phyloP scores from a whole-genome alignment of 352 stramenopile genomes.

The Phytophthora vignae region DNA sequence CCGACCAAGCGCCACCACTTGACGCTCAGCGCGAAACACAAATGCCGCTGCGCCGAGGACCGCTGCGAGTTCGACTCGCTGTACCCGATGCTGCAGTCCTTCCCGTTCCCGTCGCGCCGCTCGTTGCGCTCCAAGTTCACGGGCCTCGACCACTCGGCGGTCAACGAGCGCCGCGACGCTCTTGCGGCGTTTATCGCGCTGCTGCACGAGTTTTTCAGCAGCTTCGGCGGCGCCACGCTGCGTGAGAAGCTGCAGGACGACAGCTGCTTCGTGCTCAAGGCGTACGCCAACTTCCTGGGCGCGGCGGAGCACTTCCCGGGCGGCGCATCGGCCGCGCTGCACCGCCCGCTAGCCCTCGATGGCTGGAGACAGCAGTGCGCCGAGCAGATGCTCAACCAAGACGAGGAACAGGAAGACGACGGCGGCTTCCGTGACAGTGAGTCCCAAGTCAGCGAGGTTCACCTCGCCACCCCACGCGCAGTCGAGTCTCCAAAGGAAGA shows the following conservation, averaged over 20 bases:
- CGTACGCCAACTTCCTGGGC: slow-evolving; percentile 63
- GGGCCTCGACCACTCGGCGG: slow-evolving; percentile 33
- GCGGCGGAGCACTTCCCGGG: slow-evolving; percentile 56
- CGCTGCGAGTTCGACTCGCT: slow-evolving; percentile 61
- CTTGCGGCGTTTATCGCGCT: slow-evolving; percentile 53
- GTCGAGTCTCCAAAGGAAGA: slow-evolving; percentile 25
- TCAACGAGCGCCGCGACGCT: slow-evolving; percentile 46
- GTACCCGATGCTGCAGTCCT: slow-evolving; percentile 39
- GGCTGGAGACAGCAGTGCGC: slow-evolving; percentile 69
- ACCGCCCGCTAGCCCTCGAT: slow-evolving; percentile 52
- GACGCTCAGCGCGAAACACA: slow-evolving; percentile 13
- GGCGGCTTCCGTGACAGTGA: slow-evolving; percentile 8
- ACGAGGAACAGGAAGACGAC: slow-evolving; percentile 32
- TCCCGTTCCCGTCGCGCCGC: slow-evolving; percentile 50
- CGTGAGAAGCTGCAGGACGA: slow-evolving; percentile 48
- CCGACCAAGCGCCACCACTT: slow-evolving; percentile 14
- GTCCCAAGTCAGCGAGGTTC: slow-evolving; percentile 28
- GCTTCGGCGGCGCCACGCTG: slow-evolving; percentile 43
- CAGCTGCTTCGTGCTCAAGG: slow-evolving; percentile 51
- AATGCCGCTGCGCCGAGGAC: slow-evolving; percentile 43
- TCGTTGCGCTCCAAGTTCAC: slow-evolving; percentile 40
- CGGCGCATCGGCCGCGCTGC: slow-evolving; percentile 33
- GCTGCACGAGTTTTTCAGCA: slow-evolving; percentile 55
- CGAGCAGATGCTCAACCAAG: slow-evolving; percentile 54
- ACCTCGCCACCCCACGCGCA: slow-evolving; percentile 21